These are phyloP conservation scores for Platanus orientalis DNA, from an alignment of 164 flowering plant genomes.

Conservation along the genomic window DNA sequence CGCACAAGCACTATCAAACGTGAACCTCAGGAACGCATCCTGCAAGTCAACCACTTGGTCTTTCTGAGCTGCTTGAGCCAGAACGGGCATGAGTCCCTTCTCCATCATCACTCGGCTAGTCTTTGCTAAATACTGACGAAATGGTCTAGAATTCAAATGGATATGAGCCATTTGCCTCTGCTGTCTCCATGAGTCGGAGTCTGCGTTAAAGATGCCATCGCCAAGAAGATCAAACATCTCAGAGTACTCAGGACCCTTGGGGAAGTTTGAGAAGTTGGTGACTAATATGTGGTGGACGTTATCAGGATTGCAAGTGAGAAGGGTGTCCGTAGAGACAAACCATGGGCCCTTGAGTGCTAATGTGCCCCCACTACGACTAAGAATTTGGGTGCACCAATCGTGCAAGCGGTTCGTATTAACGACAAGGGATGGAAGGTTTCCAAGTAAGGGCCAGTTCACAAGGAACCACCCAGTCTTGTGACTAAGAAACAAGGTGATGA, in stretches of 20 bases:
- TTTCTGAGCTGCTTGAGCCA: slow-evolving; percentile 5
- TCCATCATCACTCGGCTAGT: slow-evolving; percentile 21
- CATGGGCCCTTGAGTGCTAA: slow-evolving; percentile 24
- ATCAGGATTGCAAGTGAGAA: slow-evolving; percentile 23
- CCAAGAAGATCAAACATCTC: slow-evolving; percentile 21
- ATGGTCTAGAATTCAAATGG: slow-evolving; percentile 1
- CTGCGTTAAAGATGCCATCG: slow-evolving; percentile 26
- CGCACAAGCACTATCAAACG: slow-evolving; percentile 30
- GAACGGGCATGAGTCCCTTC: slow-evolving; percentile 22
- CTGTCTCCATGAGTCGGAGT: slow-evolving; percentile 11
- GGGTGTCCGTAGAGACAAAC: slow-evolving; percentile 11
- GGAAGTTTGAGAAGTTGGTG: slow-evolving; percentile 17
- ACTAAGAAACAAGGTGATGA: not conserved
- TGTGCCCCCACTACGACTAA: slow-evolving; percentile 7
- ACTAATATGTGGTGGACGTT: slow-evolving; percentile 20
- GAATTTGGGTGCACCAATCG: slow-evolving; percentile 17
- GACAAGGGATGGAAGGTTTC: slow-evolving; percentile 30
- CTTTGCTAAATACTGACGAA: slow-evolving; percentile 12
- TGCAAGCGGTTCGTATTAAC: slow-evolving; percentile 14
- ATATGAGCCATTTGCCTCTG: slow-evolving; percentile 14
- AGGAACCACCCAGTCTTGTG: slow-evolving; percentile 7
- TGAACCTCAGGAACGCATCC: slow-evolving; percentile 32
- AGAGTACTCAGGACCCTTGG: slow-evolving; percentile 8
- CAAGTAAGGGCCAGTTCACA: slow-evolving; percentile 29
- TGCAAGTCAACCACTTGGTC: slow-evolving; percentile 31